phyloP scores from a whole-genome alignment of 345 rosid genomes.

The Euphorbia pulcherrima region DNA sequence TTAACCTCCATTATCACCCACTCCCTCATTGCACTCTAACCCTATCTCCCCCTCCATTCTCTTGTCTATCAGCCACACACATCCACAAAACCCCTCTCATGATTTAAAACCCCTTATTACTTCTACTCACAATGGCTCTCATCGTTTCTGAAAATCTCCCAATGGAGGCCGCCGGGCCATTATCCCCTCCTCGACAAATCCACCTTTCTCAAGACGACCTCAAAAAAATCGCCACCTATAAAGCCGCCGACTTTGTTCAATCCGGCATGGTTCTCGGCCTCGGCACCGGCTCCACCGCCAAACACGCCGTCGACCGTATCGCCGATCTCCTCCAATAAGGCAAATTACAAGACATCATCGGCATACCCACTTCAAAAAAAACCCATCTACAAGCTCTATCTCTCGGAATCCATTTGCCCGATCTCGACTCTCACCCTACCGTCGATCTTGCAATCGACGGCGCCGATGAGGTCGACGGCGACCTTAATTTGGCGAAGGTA shows the following conservation, averaged over 20 bases:
- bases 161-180: constrained; percentile 3
- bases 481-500: constrained; percentile 79
- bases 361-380: constrained; percentile 79
- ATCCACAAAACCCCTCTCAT: not conserved
- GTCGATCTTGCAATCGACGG: constrained; percentile 92
- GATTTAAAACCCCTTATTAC: not conserved
- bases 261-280: constrained; percentile 99
- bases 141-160: constrained; percentile 22
- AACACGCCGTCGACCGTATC: constrained; percentile 86
- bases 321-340: constrained; percentile 75
- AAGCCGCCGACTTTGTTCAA: constrained; percentile 83
- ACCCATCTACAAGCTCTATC: constrained; percentile 79
- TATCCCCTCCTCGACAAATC: constrained; percentile 26
- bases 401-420: constrained; percentile 72
- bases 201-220: constrained; percentile 68
- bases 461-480: constrained; percentile 89
- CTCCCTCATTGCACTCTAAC: not conserved
- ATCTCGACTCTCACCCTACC: constrained; percentile 62
- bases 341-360: constrained; percentile 56
- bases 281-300: constrained; percentile 97
- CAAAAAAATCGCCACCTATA: constrained; percentile 74
- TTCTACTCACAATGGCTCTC: constrained; percentile 17
- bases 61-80: not conserved
- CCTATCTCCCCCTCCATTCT: not conserved
- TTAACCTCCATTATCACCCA: not conserved